phyloP scores from a whole-genome alignment of 1,139 yeast species.

The Yamadazyma buinensis region DNA sequence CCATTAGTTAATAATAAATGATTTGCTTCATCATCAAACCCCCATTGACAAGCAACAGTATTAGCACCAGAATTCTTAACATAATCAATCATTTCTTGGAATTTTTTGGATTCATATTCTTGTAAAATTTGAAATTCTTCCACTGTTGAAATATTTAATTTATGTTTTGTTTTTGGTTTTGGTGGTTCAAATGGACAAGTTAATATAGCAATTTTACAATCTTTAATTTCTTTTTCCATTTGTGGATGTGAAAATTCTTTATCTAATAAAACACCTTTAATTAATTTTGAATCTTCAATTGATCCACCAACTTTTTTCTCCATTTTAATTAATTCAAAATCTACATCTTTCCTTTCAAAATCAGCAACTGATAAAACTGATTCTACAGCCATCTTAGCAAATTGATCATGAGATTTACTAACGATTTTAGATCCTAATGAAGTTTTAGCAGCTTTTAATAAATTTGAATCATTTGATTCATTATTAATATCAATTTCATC shows the following conservation, averaged over 20 bases:
- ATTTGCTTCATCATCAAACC: slow-evolving; percentile 98
- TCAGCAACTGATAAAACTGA: slow-evolving; percentile 93
- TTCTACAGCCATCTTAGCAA: slow-evolving; percentile 96
- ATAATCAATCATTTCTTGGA: slow-evolving; percentile 81
- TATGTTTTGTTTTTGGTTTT: slow-evolving; percentile 97
- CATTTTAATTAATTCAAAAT: slow-evolving; percentile 90
- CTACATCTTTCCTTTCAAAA: slow-evolving; percentile 88
- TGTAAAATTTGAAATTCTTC: slow-evolving; percentile 92
- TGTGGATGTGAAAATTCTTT: slow-evolving; percentile 98
- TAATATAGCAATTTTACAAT: slow-evolving; percentile 88
- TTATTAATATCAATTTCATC: slow-evolving; percentile 54
- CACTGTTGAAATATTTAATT: slow-evolving; percentile 85
- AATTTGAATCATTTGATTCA: slow-evolving; percentile 46
- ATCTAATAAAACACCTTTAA: slow-evolving; percentile 89
- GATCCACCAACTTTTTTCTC: slow-evolving; percentile 97
- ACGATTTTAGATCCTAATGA: slow-evolving; percentile 95
- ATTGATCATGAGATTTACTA: slow-evolving; percentile 87
- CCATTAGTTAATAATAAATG: slow-evolving; percentile 84
- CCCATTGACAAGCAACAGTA: slow-evolving; percentile 98
- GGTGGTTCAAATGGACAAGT: slow-evolving; percentile 99
- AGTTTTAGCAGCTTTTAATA: slow-evolving; percentile 90
- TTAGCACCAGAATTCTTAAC: slow-evolving; percentile 93
- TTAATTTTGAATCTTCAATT: slow-evolving; percentile 76
- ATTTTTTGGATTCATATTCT: slow-evolving; percentile 86
- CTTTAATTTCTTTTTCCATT: slow-evolving; percentile 80